Evolutionary conservation across 2,329 filamentous ascomycete genomes (phyloP), one percentile per base, ranked within the genome.

Genomic region (Penicillium sp.): DNA sequence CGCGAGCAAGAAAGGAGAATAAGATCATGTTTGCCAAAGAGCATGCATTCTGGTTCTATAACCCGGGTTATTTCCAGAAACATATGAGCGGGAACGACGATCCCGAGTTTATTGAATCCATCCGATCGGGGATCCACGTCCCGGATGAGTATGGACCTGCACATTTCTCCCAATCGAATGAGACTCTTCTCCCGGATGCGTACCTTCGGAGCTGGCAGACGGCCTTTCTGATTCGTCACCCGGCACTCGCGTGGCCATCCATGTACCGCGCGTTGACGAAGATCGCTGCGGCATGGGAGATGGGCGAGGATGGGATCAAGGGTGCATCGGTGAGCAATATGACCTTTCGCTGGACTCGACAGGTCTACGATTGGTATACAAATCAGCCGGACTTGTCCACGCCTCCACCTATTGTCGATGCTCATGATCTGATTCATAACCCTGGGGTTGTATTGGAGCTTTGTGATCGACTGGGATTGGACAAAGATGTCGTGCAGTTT

Each of bases 221-320:
- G 3, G 53, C 59, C 2, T 64, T 67, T 35, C 50, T 65, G 16
- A 63, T 68, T 37, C 54, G 65, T 1, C 62, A 69, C 38, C 66
- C 66, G 3, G 63, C 62, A 8, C 44, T 69, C 17, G 47, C 57
- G 7, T 67, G 64, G 29, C 59, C 64, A 4, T 69, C 66, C 1
- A 47, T 57, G 15, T 64, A 62, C 43, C 63, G 65, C 2, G 50
- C 57, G 2, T 50, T 57, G 41, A 9, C 33, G 9, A 51, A 54
- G 32, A 34, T 56, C 4, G 30, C 49, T 12, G 30, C 31, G 0
- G 30, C 18, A 2, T 47, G 52, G 8, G 29, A 41, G 8, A 22
- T 52, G 6, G 41, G 51, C 23, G 41, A 48, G 8, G 44, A 51
- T 16, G 45, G 44, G 1, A 11, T 51, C 0, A 35, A 28, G 13